Evolutionary conservation across 805 yeast genomes (phyloP).

Genomic region (Pichia nakasei): DNA sequence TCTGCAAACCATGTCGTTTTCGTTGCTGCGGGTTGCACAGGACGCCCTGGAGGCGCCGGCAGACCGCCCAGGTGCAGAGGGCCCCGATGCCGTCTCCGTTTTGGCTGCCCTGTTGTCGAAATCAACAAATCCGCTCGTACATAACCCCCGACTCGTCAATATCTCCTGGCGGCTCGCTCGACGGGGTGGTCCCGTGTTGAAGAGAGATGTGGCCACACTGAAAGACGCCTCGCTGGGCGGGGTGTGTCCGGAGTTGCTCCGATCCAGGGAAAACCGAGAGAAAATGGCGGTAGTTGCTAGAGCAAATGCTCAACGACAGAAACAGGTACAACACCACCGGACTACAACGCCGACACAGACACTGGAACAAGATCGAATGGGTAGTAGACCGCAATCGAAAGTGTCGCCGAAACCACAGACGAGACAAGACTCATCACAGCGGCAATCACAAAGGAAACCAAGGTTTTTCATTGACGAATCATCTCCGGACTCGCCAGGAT

Average conservation of each 20-base stretch:
- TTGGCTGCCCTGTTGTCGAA: background rate
- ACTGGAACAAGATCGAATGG: too few relatives aligned
- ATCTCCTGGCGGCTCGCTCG: background rate
- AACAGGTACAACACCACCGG: background rate
- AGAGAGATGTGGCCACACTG: background rate
- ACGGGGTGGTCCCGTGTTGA: background rate
- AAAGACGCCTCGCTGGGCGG: background rate
- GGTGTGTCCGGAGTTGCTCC: background rate
- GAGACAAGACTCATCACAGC: too few relatives aligned
- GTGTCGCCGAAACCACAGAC: too few relatives aligned
- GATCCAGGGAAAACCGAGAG: background rate
- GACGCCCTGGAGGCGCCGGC: too few relatives aligned
- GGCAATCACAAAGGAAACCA: constrained; percentile 2
- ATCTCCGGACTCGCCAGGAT: constrained; percentile 6
- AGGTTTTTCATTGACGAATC: constrained; percentile 4
- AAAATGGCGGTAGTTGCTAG: background rate
- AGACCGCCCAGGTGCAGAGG: too few relatives aligned
- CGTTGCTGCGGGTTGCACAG: too few relatives aligned
- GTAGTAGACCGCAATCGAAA: too few relatives aligned
- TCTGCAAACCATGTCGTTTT: too few relatives aligned
- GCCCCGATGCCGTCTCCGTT: background rate
- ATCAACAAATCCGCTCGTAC: background rate
- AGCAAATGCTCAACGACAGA: background rate
- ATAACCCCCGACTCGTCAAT: background rate
- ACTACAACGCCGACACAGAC: too few relatives aligned